phyloP scores from a whole-genome alignment of 2,329 filamentous ascomycete species.

The Colletotrichum cuscutae region DNA sequence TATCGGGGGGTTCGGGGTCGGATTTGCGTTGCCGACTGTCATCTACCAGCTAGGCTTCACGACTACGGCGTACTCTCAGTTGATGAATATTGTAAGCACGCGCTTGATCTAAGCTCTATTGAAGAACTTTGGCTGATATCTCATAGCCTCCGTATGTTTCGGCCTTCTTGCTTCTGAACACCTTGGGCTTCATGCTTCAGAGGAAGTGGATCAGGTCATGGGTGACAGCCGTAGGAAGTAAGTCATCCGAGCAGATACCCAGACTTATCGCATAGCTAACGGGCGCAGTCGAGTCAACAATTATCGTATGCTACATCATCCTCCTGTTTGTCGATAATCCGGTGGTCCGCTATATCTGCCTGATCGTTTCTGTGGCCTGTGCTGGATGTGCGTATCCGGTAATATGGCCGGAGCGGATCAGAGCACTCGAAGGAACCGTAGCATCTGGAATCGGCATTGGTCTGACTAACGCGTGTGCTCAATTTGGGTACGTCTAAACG shows the following conservation, averaged over 20 bases:
- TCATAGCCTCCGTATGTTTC: neutral
- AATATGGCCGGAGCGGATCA: neutral
- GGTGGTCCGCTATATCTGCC: neutral
- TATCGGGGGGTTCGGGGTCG: neutral
- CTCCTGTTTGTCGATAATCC: neutral
- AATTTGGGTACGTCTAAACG: neutral
- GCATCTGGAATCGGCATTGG: neutral
- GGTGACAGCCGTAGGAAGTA: neutral
- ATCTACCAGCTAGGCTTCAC: neutral
- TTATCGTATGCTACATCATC: neutral
- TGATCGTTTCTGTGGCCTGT: neutral
- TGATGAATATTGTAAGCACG: neutral
- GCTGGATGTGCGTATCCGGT: neutral
- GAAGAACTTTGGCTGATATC: neutral
- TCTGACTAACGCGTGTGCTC: neutral
- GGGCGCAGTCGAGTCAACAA: neutral
- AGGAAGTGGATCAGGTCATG: neutral
- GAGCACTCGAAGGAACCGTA: neutral
- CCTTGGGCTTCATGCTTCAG: neutral
- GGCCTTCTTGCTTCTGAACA: neutral
- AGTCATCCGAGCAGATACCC: neutral
- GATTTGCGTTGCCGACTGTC: neutral
- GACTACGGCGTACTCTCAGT: neutral
- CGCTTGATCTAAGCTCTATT: accelerated
- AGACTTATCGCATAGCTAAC: neutral